Base-by-base conservation (phyloP, 2,329 filamentous ascomycete genomes). In the Saccharata proteae region DNA sequence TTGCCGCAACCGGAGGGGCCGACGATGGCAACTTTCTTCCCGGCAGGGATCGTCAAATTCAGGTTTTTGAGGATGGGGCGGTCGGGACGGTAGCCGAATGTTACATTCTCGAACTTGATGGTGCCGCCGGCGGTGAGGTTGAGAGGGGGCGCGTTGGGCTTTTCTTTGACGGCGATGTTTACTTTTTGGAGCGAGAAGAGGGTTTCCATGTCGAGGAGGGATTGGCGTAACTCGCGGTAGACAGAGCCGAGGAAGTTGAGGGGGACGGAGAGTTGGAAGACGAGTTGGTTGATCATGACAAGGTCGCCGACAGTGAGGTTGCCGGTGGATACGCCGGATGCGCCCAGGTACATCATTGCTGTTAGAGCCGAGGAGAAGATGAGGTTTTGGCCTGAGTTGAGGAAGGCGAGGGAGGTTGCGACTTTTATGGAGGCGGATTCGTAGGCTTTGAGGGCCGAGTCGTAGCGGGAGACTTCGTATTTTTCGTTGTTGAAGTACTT, bases 161-260 rank as follows among this genome's bases (percentile, higher is more conserved):
- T 67, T 45, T 98, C 86, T 45, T 74, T 77, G 50, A 98, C 80
- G 21, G 71, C 74, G 9, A 94, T 77, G 43, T 96, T 93, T 50
- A 96, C 88, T 54, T 93, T 96, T 57, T 98, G 90, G 18, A 98
- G 67, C 54, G 83, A 93, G 66, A 98, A 98, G 5, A 98, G 69
- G 0, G 90, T 96, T 59, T 96, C 90, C 90, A 98, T 98, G 53
- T 98, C 92, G 19, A 98, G 67, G 26, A 98, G 67, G 14, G 84
- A 93, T 60, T 98, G 90, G 34, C 90, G 73, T 32, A 98, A 69
- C 59, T 98, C 90, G 44, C 90, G 80, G 54, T 98, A 98, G 9
- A 98, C 88, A 10, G 85, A 93, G n/a, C 90, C 90, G 4, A 98
- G 66, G 57, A 98, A 98, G 65, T 98, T 98, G 38, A 98, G 70